Base-by-base conservation (phyloP, 208 protist genomes). In the Strigomonas culicis region DNA sequence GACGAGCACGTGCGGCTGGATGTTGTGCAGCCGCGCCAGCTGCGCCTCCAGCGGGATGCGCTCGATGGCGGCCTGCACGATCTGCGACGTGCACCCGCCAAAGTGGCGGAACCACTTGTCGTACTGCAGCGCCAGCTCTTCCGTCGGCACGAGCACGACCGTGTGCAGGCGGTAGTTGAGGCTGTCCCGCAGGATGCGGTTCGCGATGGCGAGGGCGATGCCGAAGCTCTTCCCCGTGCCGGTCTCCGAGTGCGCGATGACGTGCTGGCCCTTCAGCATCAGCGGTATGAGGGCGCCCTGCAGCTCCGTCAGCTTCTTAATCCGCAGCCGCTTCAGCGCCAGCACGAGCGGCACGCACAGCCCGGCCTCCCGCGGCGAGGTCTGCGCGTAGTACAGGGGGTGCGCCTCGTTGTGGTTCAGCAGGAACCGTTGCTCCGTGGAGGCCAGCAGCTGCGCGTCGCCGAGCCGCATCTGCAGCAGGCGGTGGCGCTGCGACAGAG, bases 131-230 rank as follows among this genome's bases (percentile, higher is more conserved):
- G 86, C 80, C 21, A 96, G 72, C 71, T 96, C 90, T 57, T 88
- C 77, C 0, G 86, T 96, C 1, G 90, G 90, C 7, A 93, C 86
- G 61, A 96, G 74, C 19, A 96, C 82, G 46, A 90, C 69, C 8
- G 90, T 96, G 72, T 96, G 90, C 25, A 96, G 83, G 58, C 90
- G 90, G 63, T 93, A 92, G 69, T 92, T 92, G 25, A 96, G 73
- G 57, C 79, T 80, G 43, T 90, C 80, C 6, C 87, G 82, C 50
- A 92, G 65, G 46, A 96, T 89, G 59, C 90, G 82, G 63, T 96
- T 96, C 17, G 80, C 79, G 41, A 89, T 80, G 24, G 86, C 86
- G 17, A 96, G 79, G 13, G 90, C 90, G 34, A 96, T 92, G 49
- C 85, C 90, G 65, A 96, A 96, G 68, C 85, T 93, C 68, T 96